These are phyloP conservation scores for Pholiota molesta DNA, from an alignment of 768 basidiomycete species.

Conservation along the genomic window DNA sequence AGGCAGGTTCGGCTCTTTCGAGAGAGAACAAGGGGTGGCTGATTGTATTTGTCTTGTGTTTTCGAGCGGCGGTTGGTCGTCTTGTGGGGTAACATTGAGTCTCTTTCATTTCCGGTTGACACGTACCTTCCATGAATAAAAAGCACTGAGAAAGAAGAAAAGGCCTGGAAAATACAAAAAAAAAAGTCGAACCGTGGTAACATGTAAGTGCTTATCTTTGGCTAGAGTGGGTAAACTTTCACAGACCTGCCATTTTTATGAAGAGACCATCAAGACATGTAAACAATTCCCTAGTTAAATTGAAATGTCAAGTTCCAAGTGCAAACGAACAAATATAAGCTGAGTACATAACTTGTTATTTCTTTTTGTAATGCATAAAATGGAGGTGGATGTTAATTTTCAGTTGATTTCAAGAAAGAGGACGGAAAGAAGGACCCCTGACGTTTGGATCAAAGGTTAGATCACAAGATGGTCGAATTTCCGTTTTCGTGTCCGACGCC, in stretches of 20 bases:
- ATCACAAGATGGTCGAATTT: too few species aligned
- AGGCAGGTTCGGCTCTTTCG: slow-evolving; percentile 31
- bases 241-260: neutral
- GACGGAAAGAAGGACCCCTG: too few species aligned
- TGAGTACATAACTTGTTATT: too few species aligned
- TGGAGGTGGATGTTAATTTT: too few species aligned
- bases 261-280: neutral
- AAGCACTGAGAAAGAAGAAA: slow-evolving; percentile 6
- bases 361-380: too few species aligned
- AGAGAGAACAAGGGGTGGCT: neutral
- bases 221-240: neutral
- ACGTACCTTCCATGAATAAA: slow-evolving; percentile 10
- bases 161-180: neutral
- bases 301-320: too few species aligned
- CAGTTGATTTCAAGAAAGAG: too few species aligned
- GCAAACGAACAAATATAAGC: too few species aligned
- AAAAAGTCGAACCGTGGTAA: slow-evolving; percentile 7
- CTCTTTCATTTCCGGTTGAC: slow-evolving; percentile 25
- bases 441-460: too few species aligned
- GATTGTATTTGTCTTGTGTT: slow-evolving; percentile 10
- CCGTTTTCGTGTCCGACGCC: too few species aligned
- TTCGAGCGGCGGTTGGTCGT: neutral
- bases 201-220: slow-evolving; percentile 1
- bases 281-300: neutral
- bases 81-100: slow-evolving; percentile 1